Conservation (phyloP, 192 early-diverging fungal species). For the Kappamyces sp. region DNA sequence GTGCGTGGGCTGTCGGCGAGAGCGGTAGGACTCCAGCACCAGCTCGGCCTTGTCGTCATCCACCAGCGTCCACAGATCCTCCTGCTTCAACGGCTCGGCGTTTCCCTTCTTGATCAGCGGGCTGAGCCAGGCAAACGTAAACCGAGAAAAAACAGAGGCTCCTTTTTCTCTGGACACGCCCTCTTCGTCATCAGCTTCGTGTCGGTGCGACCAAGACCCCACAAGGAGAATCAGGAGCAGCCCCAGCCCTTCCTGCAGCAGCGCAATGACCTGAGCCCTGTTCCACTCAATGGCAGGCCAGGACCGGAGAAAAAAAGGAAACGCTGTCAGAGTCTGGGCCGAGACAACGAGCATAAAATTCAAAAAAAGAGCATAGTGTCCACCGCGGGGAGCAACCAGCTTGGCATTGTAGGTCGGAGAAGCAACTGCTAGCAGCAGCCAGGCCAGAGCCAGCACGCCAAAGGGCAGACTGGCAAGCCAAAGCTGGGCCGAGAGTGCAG, state of each 20-base stretch:
- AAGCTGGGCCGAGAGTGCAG: too few species aligned
- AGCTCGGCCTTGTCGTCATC: slow-evolving; percentile 23
- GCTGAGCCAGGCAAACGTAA: slow-evolving; percentile 44
- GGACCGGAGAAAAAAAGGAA: not conserved
- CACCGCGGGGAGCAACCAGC: slow-evolving; percentile 1
- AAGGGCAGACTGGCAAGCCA: too few species aligned
- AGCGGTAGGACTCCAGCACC: slow-evolving; percentile 19
- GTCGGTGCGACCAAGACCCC: slow-evolving; percentile 6
- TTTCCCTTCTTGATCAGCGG: slow-evolving; percentile 35
- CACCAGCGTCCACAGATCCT: slow-evolving; percentile 36
- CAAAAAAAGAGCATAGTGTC: slow-evolving; percentile 10
- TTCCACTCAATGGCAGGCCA: not conserved
- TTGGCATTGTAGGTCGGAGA: too few species aligned
- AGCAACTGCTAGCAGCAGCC: too few species aligned
- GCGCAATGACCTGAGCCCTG: not conserved
- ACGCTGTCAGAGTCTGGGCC: not conserved
- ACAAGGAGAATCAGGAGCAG: slow-evolving; percentile 5
- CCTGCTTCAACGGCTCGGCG: slow-evolving; percentile 18
- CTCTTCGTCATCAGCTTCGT: slow-evolving; percentile 13
- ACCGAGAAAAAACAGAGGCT: slow-evolving; percentile 29
- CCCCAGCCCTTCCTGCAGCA: slow-evolving; percentile 1
- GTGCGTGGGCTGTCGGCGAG: slow-evolving; percentile 2
- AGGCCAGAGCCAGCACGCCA: too few species aligned
- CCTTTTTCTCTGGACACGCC: slow-evolving; percentile 13
- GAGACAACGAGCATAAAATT: not conserved